Conservation (phyloP, 495 filamentous ascomycete genomes). For the Penicillium nucicola region DNA sequence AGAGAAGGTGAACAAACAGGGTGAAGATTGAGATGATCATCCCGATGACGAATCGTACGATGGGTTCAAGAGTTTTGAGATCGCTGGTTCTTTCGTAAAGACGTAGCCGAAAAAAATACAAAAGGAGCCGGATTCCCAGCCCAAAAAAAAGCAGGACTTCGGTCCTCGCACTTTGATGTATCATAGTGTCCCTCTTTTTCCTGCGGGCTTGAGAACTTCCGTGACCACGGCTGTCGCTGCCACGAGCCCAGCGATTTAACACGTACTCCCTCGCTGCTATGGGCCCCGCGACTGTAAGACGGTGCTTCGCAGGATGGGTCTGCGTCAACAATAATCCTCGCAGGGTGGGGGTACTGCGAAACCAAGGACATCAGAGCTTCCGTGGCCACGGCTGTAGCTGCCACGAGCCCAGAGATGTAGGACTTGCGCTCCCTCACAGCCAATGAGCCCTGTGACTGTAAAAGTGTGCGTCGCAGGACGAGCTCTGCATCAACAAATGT, state of each 20-base stretch:
- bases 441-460: no score
- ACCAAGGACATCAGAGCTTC: no score
- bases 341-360: no score
- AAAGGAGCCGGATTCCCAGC: neutral
- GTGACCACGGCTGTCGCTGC: neutral
- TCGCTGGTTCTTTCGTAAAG: slow-evolving; percentile 1
- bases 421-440: neutral
- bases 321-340: no score
- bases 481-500: neutral
- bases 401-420: no score
- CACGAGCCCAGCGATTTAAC: no score
- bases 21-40: no score
- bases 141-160: slow-evolving; percentile 1
- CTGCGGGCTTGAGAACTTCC: neutral
- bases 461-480: no score
- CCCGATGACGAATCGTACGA: no score
- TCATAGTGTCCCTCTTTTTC: neutral
- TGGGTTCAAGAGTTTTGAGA: no score
- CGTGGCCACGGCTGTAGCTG: no score
- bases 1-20: no score
- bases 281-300: neutral
- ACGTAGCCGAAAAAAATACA: neutral
- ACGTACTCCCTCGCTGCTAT: neutral
- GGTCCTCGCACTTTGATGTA: neutral
- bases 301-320: neutral